These are phyloP conservation scores for Tagetes patula DNA, from an alignment of 129 eudicot genomes.

Conservation along the genomic window DNA sequence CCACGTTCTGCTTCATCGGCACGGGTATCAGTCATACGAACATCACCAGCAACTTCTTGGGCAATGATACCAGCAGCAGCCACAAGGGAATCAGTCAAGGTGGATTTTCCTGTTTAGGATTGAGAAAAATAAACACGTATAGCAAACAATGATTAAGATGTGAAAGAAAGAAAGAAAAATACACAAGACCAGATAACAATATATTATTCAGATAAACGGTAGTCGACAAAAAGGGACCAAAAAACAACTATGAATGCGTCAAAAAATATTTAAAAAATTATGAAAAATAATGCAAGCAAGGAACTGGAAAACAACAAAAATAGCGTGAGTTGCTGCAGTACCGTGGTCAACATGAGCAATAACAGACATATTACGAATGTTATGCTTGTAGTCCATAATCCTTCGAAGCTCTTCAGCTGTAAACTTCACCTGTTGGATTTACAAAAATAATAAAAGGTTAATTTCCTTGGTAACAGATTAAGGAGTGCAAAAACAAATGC, in stretches of 20 bases:
- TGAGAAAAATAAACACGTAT: neutral
- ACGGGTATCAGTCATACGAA: constrained; percentile 67
- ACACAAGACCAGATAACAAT: too few relatives aligned
- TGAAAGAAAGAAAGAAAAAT: neutral
- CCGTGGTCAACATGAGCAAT: constrained; percentile 89
- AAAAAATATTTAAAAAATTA: neutral
- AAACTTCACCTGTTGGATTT: constrained; percentile 71
- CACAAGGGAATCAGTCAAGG: constrained; percentile 61
- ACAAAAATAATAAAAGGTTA: neutral
- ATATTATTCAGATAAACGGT: neutral
- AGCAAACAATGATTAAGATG: neutral
- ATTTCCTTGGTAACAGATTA: neutral
- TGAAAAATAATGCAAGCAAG: neutral
- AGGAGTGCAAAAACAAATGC: neutral
- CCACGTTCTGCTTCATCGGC: constrained; percentile 74
- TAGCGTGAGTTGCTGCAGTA: constrained; percentile 12
- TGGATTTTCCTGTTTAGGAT: constrained; percentile 44
- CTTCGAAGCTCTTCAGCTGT: constrained; percentile 67
- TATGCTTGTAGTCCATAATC: constrained; percentile 74
- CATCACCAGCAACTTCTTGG: constrained; percentile 62
- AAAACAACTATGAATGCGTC: neutral
- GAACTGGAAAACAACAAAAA: neutral
- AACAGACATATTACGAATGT: constrained; percentile 85
- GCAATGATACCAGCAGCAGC: constrained; percentile 68
- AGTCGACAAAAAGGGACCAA: too few relatives aligned